These are phyloP conservation scores for Aspergillus costaricaensis DNA, from an alignment of 2,329 filamentous ascomycete species.

Conservation along the genomic window DNA sequence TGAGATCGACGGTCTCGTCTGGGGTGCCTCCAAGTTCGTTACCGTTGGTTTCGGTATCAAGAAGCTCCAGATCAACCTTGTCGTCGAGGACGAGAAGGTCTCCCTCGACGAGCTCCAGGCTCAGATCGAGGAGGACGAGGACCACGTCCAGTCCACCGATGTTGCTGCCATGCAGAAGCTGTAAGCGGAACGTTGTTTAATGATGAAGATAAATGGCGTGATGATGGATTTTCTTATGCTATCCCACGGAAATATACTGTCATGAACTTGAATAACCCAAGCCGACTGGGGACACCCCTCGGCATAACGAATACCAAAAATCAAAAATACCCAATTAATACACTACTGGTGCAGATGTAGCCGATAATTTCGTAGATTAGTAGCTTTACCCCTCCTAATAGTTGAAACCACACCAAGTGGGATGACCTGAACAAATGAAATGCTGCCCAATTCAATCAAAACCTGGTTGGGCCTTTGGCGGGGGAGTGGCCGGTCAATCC, in stretches of 20 bases:
- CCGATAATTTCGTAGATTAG: not conserved
- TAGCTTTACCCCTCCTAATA: not conserved
- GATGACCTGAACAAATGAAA: not conserved
- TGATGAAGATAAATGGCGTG: conserved; percentile 31
- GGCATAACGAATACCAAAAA: conserved; percentile 35
- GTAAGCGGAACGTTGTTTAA: conserved; percentile 56
- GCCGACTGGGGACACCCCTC: conserved; percentile 26
- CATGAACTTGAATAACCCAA: conserved; percentile 36
- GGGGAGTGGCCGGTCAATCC: not conserved
- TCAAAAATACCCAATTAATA: conserved; percentile 23
- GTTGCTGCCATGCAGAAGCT: conserved; percentile 90
- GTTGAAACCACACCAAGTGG: not conserved
- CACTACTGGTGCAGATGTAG: not conserved
- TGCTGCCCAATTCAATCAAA: not conserved
- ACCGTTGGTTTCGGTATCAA: conserved; percentile 96
- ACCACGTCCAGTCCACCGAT: conserved; percentile 94
- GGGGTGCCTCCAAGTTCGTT: conserved; percentile 89
- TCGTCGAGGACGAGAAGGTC: conserved; percentile 96
- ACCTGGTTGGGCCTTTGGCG: not conserved
- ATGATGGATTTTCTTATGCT: conserved; percentile 42
- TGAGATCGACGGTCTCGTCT: conserved; percentile 90
- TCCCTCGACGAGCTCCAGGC: conserved; percentile 84
- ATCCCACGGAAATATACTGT: conserved; percentile 35
- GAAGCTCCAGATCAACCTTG: conserved; percentile 98
- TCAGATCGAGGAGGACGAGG: conserved; percentile 82